phyloP scores from a whole-genome alignment of 176 grass and related monocot species.

The Carex littledalei region DNA sequence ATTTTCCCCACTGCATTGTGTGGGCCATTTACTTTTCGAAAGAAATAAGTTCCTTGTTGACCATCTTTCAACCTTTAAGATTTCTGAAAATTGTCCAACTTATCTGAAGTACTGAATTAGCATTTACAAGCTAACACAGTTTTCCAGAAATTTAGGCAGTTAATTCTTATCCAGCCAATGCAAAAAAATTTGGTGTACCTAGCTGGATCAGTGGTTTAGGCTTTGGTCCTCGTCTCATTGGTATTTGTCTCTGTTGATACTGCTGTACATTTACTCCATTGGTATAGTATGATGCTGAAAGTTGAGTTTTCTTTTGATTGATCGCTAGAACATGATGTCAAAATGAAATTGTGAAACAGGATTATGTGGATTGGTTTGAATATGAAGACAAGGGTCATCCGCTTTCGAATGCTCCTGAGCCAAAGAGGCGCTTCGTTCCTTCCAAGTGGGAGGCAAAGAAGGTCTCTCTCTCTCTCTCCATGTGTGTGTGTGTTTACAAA shows the following conservation, averaged over 20 bases:
- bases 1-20: background rate
- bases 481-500: background rate
- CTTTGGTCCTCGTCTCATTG: background rate
- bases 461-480: constrained; percentile 28
- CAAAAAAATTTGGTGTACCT: background rate
- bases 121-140: background rate
- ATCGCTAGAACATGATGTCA: background rate
- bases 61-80: background rate
- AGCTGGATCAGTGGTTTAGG: background rate
- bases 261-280: background rate
- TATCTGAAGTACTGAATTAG: background rate
- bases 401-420: constrained; percentile 95
- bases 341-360: constrained; percentile 32
- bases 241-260: background rate
- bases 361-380: constrained; percentile 98
- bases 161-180: background rate
- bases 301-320: constrained; percentile 13
- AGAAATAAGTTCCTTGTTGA: background rate
- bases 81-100: background rate
- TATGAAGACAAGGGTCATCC: constrained; percentile 91
- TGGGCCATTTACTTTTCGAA: background rate
- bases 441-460: constrained; percentile 98
- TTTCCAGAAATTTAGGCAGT: background rate
- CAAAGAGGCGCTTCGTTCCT: constrained; percentile 92
- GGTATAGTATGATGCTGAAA: background rate